Base-by-base conservation (phyloP, 768 basidiomycete species). In the Hydnomerulius pinastri region DNA sequence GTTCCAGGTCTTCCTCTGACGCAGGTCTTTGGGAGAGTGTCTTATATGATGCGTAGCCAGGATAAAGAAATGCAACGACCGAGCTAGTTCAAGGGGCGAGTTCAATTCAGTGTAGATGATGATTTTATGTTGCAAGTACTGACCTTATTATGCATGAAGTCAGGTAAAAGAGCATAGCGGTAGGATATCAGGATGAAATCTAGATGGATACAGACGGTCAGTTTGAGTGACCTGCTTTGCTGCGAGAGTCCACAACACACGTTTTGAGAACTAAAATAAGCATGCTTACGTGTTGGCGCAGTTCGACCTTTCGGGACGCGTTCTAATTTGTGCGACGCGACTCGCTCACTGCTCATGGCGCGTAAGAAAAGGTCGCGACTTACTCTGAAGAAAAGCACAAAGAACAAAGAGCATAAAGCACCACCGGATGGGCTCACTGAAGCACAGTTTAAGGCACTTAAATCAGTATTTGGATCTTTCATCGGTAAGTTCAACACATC, bases 41-140 rank as follows among this genome's bases (percentile, higher is more conserved):
- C 75, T 98, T 98, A 76, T 95, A 98, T n/a, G 92, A 94, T 25
- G 92, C 90, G 71, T 98, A 98, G 20, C 88, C 90, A 0, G 94
- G 94, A 67, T 98, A 96, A 33, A 95, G 79, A 70, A 92, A 95
- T 17, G 86, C 90, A 5, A 76, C 77, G 29, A 80, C 69, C n/a
- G 86, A 85, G 66, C 88, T 90, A 56, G 38, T 21, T 23, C 23
- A 21, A 6, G 3, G 21, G 48, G 39, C 36, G 35, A 21, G 32
- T 38, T 35, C 38, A 50, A 33, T 44, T 28, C 29, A 15, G 36
- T 24, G 11, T 35, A 38, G 35, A 15, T 3, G 17, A 33, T n/a
- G 77, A 79, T 81, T 80, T 6, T 12, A 7, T 55, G 3, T 4
- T 4, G 7, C 28, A 48, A 20, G 8, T 28, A 36, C 55, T 40